These are phyloP conservation scores for Aulographum hederae DNA, from an alignment of 2,329 filamentous ascomycete species.

Conservation along the genomic window DNA sequence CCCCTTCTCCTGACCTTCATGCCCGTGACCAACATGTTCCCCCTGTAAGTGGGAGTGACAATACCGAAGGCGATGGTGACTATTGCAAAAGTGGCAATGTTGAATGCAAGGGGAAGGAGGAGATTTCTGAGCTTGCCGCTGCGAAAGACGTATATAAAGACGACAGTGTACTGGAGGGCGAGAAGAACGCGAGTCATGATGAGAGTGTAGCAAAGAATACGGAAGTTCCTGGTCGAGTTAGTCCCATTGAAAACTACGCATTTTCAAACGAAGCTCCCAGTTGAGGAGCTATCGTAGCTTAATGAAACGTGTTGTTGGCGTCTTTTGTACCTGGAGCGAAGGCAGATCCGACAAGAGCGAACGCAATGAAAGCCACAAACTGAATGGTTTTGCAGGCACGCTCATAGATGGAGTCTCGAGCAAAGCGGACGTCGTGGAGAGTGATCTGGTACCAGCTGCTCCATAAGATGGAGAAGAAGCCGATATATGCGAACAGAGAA, in stretches of 20 bases:
- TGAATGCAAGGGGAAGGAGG: constrained; percentile 1
- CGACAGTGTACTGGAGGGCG: constrained; percentile 2
- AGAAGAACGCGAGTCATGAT: constrained; percentile 1
- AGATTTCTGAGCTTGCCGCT: constrained; percentile 1
- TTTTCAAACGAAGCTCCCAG: constrained; percentile 19
- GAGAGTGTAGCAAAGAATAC: constrained; percentile 2
- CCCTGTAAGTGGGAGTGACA: too few species aligned
- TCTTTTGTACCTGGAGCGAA: too few species aligned
- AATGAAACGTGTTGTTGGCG: too few species aligned
- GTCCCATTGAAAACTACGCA: constrained; percentile 5
- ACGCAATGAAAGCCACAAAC: too few species aligned
- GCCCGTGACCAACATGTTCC: too few species aligned
- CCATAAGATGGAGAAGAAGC: constrained; percentile 20
- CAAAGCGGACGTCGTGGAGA: too few species aligned
- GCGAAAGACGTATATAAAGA: constrained; percentile 1
- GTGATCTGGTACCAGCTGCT: constrained; percentile 20
- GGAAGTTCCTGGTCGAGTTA: constrained; percentile 1
- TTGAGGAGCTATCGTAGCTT: constrained; percentile 21
- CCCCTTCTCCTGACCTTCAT: too few species aligned
- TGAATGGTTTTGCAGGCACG: too few species aligned
- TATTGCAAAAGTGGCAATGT: constrained; percentile 1
- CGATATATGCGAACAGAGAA: constrained; percentile 17
- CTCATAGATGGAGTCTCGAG: too few species aligned
- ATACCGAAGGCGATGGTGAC: too few species aligned
- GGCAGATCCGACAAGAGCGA: too few species aligned